These are phyloP conservation scores for Corymbia citriodora DNA, from an alignment of 441 rosid genomes.

Conservation along the genomic window DNA sequence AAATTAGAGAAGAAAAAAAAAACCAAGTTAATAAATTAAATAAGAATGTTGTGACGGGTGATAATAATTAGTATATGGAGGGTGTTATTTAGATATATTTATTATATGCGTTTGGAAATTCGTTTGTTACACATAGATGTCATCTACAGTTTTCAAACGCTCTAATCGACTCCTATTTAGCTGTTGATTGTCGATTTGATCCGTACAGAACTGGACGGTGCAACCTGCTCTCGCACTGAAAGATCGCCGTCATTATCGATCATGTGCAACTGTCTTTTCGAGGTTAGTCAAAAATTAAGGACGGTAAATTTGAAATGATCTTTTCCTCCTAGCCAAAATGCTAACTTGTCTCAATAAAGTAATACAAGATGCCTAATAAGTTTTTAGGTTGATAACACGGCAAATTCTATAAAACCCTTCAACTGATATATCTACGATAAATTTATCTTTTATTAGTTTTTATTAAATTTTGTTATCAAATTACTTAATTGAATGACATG, in stretches of 20 bases:
- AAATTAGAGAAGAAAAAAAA: background rate
- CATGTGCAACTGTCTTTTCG: fast-evolving
- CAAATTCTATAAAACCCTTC: too few species aligned
- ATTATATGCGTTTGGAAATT: fast-evolving
- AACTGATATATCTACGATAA: too few species aligned
- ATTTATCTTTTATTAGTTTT: fast-evolving
- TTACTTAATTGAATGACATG: too few species aligned
- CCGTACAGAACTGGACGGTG: fast-evolving
- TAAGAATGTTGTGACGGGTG: background rate
- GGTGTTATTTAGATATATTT: background rate
- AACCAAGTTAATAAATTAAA: background rate
- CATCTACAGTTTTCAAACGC: fast-evolving
- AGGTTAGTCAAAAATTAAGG: background rate
- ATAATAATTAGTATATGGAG: background rate
- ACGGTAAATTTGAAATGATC: background rate
- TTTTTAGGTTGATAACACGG: too few species aligned
- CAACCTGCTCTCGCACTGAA: fast-evolving
- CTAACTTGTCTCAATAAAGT: background rate
- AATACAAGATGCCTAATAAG: too few species aligned
- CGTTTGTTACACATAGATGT: fast-evolving
- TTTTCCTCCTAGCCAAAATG: background rate
- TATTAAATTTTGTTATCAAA: too few species aligned
- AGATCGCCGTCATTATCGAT: background rate
- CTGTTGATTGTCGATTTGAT: fast-evolving
- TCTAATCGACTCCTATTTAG: fast-evolving